Base-by-base conservation (phyloP, 1,139 yeast species). In the Scheffersomyces quercinus region DNA sequence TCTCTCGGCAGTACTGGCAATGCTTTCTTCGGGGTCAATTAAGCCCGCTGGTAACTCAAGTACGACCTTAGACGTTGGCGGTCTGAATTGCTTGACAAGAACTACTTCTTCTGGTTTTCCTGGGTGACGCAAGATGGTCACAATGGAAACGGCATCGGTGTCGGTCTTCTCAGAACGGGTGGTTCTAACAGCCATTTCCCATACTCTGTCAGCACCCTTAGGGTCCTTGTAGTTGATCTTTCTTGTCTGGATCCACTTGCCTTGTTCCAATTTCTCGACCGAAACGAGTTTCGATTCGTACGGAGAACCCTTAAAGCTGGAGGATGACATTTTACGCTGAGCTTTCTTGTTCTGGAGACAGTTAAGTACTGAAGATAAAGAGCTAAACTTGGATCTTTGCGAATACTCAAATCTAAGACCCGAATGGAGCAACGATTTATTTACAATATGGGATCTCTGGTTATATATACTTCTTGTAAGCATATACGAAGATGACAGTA, bases 1-100 rank as follows among this genome's bases (percentile, higher is more conserved):
- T 48, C 99, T 77, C 43, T 83, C 75, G 0, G 98, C 98, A 30
- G 97, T 89, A 3, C 79, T 65, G 51, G 84, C 90, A 33, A 89
- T 68, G 1, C 85, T 63, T 60, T 93, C 99, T 41, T 81, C 77
- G 1, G 95, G 89, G 62, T 93, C 99, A 37, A 93, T 78, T 47
- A 93, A 71, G 0, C 99, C 99, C 0, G 99, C 99, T 0, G 99
- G 99, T 56, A 91, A 77, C 63, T 93, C 99, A 50, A 93, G 82
- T 58, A 93, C 86, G 2, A 91, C 89, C 24, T 89, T 90, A 44
- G 79, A 84, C 8, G 87, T 86, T 1, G 99, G 98, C 2, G 98
- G 97, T 44, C 99, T 76, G 66, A 86, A 91, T 61, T 91, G 98
- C 60, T 87, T 88, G 55, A 88, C 93, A 29, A 91, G 70, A 3